Conservation (phyloP, 164 flowering plant genomes). For the Umbilicus rupestris region DNA sequence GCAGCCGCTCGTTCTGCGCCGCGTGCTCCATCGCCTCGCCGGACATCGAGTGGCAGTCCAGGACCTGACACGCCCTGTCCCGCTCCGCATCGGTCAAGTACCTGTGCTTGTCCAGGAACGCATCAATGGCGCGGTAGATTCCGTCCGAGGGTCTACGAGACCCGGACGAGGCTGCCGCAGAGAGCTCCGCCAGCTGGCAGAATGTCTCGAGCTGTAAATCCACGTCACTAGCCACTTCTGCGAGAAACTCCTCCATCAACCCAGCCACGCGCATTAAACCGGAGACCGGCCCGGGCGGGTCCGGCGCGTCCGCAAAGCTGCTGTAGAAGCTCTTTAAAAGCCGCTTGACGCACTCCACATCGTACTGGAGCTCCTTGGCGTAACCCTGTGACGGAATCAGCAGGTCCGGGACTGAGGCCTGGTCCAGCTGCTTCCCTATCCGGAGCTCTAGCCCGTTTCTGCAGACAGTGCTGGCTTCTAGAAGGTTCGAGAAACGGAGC, state of each 20-base stretch:
- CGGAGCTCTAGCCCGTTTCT: slow-evolving; percentile 41
- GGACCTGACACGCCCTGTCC: slow-evolving; percentile 49
- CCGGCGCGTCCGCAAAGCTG: slow-evolving; percentile 20
- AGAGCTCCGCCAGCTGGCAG: slow-evolving; percentile 31
- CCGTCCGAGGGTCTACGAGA: slow-evolving; percentile 36
- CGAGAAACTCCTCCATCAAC: slow-evolving; percentile 46
- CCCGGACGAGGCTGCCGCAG: slow-evolving; percentile 27
- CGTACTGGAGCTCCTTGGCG: slow-evolving; percentile 34
- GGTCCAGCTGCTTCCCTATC: slow-evolving; percentile 52
- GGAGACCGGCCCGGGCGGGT: slow-evolving; percentile 12
- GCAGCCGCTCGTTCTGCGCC: slow-evolving; percentile 48
- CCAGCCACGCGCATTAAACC: slow-evolving; percentile 40
- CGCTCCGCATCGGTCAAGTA: slow-evolving; percentile 49
- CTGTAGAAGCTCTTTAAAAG: slow-evolving; percentile 43
- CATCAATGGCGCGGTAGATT: slow-evolving; percentile 54
- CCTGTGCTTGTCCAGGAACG: slow-evolving; percentile 46
- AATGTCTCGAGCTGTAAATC: slow-evolving; percentile 37
- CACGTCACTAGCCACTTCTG: slow-evolving; percentile 41
- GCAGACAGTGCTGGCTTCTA: slow-evolving; percentile 41
- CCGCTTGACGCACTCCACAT: slow-evolving; percentile 47
- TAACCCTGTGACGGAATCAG: slow-evolving; percentile 43
- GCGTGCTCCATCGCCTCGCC: slow-evolving; percentile 62
- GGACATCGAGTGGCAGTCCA: slow-evolving; percentile 60
- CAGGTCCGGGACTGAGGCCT: slow-evolving; percentile 44
- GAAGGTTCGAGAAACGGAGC: slow-evolving; percentile 32